A percentile compares a stretch with the other conserved stretches of the same genome.
Conservation (phyloP, 1,139 yeast genomes). For the Yamadazyma aaseri region DNA sequence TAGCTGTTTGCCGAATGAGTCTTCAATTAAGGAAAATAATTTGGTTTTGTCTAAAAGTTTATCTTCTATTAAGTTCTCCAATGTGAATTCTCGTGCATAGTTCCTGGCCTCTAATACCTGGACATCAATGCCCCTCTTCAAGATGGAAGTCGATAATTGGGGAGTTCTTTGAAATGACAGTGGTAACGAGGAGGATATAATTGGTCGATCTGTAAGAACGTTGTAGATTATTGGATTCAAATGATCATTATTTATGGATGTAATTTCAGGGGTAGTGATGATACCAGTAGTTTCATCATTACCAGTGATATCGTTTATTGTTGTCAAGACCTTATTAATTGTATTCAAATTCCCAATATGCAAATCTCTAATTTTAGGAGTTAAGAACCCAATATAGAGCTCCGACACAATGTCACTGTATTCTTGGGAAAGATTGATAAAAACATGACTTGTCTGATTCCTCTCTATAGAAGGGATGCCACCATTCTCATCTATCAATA, state of each 20-base stretch:
- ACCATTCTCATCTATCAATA: constrained; percentile 76
- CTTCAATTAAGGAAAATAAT: constrained; percentile 63
- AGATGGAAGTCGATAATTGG: constrained; percentile 68
- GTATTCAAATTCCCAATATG: constrained; percentile 56
- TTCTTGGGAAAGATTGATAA: constrained; percentile 83
- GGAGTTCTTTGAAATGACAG: constrained; percentile 66
- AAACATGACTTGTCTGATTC: constrained; percentile 80
- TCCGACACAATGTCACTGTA: constrained; percentile 65
- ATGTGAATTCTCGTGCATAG: constrained; percentile 35
- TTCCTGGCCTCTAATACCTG: constrained; percentile 41
- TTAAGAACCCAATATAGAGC: constrained; percentile 51
- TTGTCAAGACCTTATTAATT: constrained; percentile 46
- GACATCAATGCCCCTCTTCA: constrained; percentile 76
- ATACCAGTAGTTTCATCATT: constrained; percentile 47
- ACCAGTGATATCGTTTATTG: constrained; percentile 28
- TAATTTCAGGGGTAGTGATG: constrained; percentile 41
- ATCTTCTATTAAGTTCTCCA: constrained; percentile 43
- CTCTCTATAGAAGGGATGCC: constrained; percentile 90
- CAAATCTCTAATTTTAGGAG: constrained; percentile 41
- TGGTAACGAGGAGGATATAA: constrained; percentile 91
- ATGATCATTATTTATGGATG: constrained; percentile 45
- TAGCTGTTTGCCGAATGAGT: constrained; percentile 73
- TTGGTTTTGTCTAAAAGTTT: constrained; percentile 55
- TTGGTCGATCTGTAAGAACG: constrained; percentile 84
- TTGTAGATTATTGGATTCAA: constrained; percentile 84